Percentiles rank a stretch among this genome's conserved stretches.
phyloP scores from a whole-genome alignment of 2,329 filamentous ascomycete genomes.

The Talaromyces albobiverticillius region DNA sequence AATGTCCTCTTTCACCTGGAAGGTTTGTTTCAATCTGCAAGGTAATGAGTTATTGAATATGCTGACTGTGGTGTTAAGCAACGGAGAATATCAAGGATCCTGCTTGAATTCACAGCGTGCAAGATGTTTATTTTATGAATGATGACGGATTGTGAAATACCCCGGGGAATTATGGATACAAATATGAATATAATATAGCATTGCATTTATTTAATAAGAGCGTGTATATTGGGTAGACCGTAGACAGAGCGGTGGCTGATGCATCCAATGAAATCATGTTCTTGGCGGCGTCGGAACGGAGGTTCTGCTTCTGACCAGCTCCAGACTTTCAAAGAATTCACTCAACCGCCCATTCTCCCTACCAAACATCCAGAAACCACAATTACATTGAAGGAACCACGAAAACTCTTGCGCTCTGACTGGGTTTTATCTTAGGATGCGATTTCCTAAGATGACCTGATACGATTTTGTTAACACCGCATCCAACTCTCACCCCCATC shows the following conservation, averaged over 20 bases:
- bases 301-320: constrained; percentile 5
- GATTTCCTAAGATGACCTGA: neutral
- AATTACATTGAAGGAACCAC: neutral
- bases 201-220: neutral
- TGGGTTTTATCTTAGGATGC: neutral
- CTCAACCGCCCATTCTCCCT: neutral
- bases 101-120: constrained; percentile 45
- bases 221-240: too few species aligned
- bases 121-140: constrained; percentile 12
- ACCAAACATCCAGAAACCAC: neutral
- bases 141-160: constrained; percentile 12
- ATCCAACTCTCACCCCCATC: neutral
- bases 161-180: neutral
- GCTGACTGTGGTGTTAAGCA: constrained; percentile 48
- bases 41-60: neutral
- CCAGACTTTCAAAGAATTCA: constrained; percentile 10
- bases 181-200: neutral
- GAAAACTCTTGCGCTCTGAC: neutral
- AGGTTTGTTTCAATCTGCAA: constrained; percentile 55
- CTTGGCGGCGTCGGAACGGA: constrained; percentile 13
- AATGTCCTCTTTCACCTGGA: constrained; percentile 97
- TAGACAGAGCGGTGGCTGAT: neutral
- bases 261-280: constrained; percentile 3
- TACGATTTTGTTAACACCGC: constrained; percentile 1
- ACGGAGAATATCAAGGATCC: constrained; percentile 82